phyloP scores from a whole-genome alignment of 257 asterid species.

The Buddleja alternifolia region DNA sequence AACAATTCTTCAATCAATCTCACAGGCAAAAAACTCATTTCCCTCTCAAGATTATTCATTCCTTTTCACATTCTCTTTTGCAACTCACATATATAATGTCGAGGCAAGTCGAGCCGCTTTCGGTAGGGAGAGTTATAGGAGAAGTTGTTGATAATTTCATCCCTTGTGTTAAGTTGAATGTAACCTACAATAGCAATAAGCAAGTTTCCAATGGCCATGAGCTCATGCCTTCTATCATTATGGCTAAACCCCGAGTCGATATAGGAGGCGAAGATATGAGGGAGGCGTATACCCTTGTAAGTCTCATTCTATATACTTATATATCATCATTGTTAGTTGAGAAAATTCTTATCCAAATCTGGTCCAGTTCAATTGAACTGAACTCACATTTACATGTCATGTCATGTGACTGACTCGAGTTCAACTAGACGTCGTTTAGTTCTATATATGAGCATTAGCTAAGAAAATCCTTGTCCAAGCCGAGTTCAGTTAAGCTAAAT shows the following conservation, averaged over 20 bases:
- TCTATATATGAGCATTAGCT: too few relatives aligned
- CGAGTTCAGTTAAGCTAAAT: too few relatives aligned
- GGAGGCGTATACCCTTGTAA: constrained; percentile 84
- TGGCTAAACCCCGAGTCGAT: constrained; percentile 70
- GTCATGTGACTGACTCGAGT: too few relatives aligned
- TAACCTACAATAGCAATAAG: constrained; percentile 52
- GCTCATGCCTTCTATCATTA: constrained; percentile 70
- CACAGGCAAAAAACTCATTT: constrained; percentile 25
- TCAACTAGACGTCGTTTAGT: too few relatives aligned
- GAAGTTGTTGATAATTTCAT: constrained; percentile 77
- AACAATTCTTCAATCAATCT: constrained; percentile 24
- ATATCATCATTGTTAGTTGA: background rate
- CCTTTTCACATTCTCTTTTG: background rate
- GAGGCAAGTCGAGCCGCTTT: constrained; percentile 56
- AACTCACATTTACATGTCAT: too few relatives aligned
- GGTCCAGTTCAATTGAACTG: too few relatives aligned
- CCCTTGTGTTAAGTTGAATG: constrained; percentile 63
- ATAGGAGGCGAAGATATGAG: constrained; percentile 90
- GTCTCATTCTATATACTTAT: background rate
- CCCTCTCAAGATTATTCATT: background rate
- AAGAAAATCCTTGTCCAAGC: too few relatives aligned
- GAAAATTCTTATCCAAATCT: too few relatives aligned
- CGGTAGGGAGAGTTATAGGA: constrained; percentile 76
- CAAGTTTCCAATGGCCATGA: constrained; percentile 79
- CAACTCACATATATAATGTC: constrained; percentile 31